Conservation (phyloP, 805 yeast species). For the Naumovozyma castellii region DNA sequence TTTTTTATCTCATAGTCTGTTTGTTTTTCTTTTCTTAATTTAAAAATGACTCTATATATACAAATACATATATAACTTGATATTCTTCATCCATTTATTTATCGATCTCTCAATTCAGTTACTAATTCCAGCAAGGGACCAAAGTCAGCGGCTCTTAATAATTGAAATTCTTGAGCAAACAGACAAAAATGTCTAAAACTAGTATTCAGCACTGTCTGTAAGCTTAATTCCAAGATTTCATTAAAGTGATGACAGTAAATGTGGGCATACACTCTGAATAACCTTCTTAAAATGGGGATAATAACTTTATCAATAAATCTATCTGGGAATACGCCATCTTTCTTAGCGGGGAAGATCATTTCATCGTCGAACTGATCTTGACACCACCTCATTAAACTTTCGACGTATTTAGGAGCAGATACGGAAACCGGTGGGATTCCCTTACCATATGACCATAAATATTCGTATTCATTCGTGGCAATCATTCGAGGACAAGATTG, state of each 20-base stretch:
- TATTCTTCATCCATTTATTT: constrained; percentile 1
- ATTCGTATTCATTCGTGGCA: constrained; percentile 94
- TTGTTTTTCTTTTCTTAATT: not conserved
- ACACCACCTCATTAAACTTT: constrained; percentile 88
- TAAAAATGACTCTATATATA: not conserved
- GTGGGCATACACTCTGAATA: constrained; percentile 93
- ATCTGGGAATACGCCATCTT: constrained; percentile 86
- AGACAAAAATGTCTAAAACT: constrained; percentile 88
- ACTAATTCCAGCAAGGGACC: constrained; percentile 89
- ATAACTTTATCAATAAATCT: constrained; percentile 64
- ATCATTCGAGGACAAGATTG: constrained; percentile 93
- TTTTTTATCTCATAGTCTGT: no score
- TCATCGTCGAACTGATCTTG: constrained; percentile 90
- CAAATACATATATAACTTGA: not conserved
- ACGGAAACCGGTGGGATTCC: constrained; percentile 69
- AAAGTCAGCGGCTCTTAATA: constrained; percentile 70
- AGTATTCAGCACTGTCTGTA: constrained; percentile 88
- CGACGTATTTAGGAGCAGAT: constrained; percentile 92
- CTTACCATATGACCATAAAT: constrained; percentile 85
- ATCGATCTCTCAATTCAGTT: constrained; percentile 32
- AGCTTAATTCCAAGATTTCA: constrained; percentile 83
- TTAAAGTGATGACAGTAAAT: constrained; percentile 97
- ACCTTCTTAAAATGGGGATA: constrained; percentile 78
- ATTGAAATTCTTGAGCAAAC: constrained; percentile 73
- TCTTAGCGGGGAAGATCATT: constrained; percentile 76